These are phyloP conservation scores for Hypericum perforatum DNA, from an alignment of 345 rosid genomes.

Conservation along the genomic window DNA sequence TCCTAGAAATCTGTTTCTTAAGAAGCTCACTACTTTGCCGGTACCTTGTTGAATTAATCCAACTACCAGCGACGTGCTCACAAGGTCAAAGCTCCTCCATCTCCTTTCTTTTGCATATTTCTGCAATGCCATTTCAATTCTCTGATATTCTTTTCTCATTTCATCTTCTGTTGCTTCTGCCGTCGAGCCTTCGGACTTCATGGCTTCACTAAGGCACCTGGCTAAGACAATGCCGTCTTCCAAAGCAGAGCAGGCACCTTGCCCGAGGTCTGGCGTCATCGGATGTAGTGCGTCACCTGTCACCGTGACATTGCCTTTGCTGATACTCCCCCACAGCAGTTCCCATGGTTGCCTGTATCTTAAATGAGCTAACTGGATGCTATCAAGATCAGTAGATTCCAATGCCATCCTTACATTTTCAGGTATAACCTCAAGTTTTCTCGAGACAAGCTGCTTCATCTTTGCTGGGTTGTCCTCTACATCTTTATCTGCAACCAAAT, in stretches of 20 bases:
- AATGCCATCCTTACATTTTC: conserved; percentile 18
- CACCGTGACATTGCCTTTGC: conserved; percentile 4
- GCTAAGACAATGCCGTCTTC: conserved; percentile 61
- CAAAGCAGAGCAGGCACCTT: conserved; percentile 58
- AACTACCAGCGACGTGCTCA: conserved; percentile 32
- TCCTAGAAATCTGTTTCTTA: conserved; percentile 36
- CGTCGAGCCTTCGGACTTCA: conserved; percentile 9
- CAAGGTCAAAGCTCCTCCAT: conserved; percentile 59
- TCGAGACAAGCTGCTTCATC: conserved; percentile 37
- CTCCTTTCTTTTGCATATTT: conserved; percentile 43
- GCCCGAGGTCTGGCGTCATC: conserved; percentile 24
- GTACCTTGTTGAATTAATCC: conserved; percentile 43
- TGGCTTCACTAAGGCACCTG: conserved; percentile 50
- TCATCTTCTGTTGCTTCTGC: conserved; percentile 10
- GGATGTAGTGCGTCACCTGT: conserved; percentile 7
- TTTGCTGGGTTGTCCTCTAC: conserved; percentile 21
- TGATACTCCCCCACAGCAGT: conserved; percentile 3
- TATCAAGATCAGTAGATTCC: background rate
- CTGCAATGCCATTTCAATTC: conserved; percentile 35
- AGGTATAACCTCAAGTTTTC: conserved; percentile 26
- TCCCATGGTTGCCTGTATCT: conserved; percentile 8
- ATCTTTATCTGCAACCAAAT: conserved; percentile 7
- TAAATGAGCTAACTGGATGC: background rate
- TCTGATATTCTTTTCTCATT: conserved; percentile 15
- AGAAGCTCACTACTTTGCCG: conserved; percentile 22